These are phyloP conservation scores for Euryodendron excelsum DNA, from an alignment of 148 eudicot genomes.

Conservation along the genomic window DNA sequence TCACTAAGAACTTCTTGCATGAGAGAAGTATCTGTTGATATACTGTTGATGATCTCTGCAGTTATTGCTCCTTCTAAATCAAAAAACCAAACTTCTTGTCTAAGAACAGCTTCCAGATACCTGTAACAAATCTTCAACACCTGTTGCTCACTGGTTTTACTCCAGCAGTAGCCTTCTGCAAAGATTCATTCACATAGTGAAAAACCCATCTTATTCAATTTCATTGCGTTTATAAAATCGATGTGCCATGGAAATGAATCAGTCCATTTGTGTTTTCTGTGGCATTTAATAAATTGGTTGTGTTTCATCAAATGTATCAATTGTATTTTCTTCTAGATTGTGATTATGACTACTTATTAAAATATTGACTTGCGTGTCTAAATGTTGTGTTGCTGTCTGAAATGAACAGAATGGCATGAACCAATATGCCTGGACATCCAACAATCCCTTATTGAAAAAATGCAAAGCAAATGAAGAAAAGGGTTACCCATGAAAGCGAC, in stretches of 20 bases:
- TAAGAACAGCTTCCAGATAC: conserved; percentile 78
- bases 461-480: too few species aligned
- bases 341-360: background rate
- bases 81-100: conserved; percentile 87
- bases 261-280: too few species aligned
- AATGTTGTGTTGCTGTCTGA: background rate
- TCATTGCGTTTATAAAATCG: too few species aligned
- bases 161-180: conserved; percentile 90
- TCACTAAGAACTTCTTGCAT: conserved; percentile 87
- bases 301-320: too few species aligned
- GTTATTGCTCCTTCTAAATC: conserved; percentile 94
- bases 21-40: too few species aligned
- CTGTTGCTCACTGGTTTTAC: conserved; percentile 83
- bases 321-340: too few species aligned
- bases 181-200: background rate
- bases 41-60: conserved; percentile 73
- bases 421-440: background rate
- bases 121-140: conserved; percentile 70
- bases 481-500: conserved; percentile 89
- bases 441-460: background rate
- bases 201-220: background rate
- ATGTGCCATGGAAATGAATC: background rate
- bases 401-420: background rate
- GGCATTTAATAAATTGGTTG: too few species aligned
- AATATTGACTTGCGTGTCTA: background rate